phyloP scores from a whole-genome alignment of 768 basidiomycete genomes.

The Auricularia sp. region DNA sequence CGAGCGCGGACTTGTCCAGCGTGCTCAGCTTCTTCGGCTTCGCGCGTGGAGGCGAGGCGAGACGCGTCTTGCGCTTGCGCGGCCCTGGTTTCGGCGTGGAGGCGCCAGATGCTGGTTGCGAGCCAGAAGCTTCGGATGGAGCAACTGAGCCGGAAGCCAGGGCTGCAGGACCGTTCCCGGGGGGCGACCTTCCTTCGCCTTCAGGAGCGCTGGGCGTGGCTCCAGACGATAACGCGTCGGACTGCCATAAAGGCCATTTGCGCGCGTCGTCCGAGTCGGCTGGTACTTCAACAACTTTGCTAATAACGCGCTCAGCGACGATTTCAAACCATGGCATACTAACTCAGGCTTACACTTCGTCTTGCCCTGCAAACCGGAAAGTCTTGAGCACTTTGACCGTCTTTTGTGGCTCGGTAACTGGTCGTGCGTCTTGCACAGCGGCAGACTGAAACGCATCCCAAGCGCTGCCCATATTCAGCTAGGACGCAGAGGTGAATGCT shows the following conservation, averaged over 20 bases:
- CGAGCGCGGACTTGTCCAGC: constrained; percentile 78
- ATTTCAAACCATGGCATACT: not conserved
- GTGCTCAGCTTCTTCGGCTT: constrained; percentile 74
- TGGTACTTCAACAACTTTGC: constrained; percentile 63
- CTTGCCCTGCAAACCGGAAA: constrained; percentile 69
- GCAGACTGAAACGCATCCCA: not conserved
- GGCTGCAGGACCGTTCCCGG: constrained; percentile 1
- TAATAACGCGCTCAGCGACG: constrained; percentile 20
- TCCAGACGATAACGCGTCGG: constrained; percentile 8
- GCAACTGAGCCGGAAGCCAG: not conserved
- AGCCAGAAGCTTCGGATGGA: constrained; percentile 8
- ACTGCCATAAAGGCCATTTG: constrained; percentile 55
- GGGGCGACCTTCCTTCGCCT: constrained; percentile 4
- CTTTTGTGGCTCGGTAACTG: constrained; percentile 17
- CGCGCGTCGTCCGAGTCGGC: constrained; percentile 67
- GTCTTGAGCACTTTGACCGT: constrained; percentile 59
- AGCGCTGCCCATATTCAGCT: not conserved
- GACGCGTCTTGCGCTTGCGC: constrained; percentile 54
- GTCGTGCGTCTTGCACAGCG: not conserved
- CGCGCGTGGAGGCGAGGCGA: constrained; percentile 26
- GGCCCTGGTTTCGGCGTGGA: constrained; percentile 42
- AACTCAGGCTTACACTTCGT: constrained; percentile 44
- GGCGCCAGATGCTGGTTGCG: constrained; percentile 10
- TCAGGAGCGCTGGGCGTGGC: constrained; percentile 1
- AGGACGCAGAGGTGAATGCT: not conserved